These are phyloP conservation scores for Yamadazyma pseudoaaseri DNA, from an alignment of 1,139 yeast genomes.

Conservation along the genomic window DNA sequence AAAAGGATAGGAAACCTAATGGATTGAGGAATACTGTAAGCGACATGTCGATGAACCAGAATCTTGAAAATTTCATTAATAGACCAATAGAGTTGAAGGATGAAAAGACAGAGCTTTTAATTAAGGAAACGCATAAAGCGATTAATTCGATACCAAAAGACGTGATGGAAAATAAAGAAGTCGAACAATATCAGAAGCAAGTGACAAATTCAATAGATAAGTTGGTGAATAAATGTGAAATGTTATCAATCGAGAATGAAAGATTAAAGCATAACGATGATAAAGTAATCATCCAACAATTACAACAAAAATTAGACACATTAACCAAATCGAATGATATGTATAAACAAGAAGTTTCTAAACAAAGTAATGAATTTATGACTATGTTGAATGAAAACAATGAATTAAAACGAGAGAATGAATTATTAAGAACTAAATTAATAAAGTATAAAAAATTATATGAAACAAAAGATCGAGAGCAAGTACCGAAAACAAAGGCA, in stretches of 20 bases:
- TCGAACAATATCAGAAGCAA: slow-evolving; percentile 19
- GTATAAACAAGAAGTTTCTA: slow-evolving; percentile 16
- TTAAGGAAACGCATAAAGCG: slow-evolving; percentile 30
- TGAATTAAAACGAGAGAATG: slow-evolving; percentile 25
- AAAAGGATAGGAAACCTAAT: background rate
- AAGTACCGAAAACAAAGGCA: background rate
- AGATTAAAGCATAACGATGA: slow-evolving; percentile 7
- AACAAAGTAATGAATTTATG: slow-evolving; percentile 18
- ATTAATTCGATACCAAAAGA: slow-evolving; percentile 24
- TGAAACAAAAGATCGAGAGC: slow-evolving; percentile 13
- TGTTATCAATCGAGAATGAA: slow-evolving; percentile 7
- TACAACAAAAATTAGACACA: slow-evolving; percentile 21
- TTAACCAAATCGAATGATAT: slow-evolving; percentile 22
- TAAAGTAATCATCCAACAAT: slow-evolving; percentile 6
- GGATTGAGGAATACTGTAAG: slow-evolving; percentile 3
- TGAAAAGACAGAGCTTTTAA: slow-evolving; percentile 22
- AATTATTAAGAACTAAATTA: slow-evolving; percentile 31
- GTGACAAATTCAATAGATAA: slow-evolving; percentile 20
- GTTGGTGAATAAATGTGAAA: slow-evolving; percentile 11
- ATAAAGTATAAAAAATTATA: slow-evolving; percentile 33
- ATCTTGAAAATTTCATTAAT: slow-evolving; percentile 7
- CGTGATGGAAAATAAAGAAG: slow-evolving; percentile 22
- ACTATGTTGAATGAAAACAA: slow-evolving; percentile 17
- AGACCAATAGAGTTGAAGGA: slow-evolving; percentile 6
- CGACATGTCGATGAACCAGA: slow-evolving; percentile 9